These are phyloP conservation scores for Xylariomycetidae sp. DNA, from an alignment of 2,329 filamentous ascomycete genomes.

Conservation along the genomic window DNA sequence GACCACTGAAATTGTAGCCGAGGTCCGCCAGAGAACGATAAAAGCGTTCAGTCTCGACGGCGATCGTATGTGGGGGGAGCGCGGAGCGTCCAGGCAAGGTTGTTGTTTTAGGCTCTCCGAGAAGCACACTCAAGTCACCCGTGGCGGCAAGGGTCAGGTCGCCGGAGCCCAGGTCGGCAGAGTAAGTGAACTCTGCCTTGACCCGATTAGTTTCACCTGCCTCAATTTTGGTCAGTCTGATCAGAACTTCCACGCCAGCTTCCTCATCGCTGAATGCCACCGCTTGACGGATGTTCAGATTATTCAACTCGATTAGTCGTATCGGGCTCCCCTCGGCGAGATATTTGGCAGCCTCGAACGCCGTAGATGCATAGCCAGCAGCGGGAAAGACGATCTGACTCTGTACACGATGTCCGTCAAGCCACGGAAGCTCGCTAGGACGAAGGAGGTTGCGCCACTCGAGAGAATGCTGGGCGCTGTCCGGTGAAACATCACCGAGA, in stretches of 20 bases:
- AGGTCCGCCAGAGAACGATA: slow-evolving; percentile 5
- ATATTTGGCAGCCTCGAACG: slow-evolving; percentile 9
- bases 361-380: slow-evolving; percentile 11
- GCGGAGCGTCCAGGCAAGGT: neutral
- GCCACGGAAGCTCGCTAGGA: slow-evolving; percentile 9
- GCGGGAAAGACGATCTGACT: slow-evolving; percentile 13
- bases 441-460: slow-evolving; percentile 10
- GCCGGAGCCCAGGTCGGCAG: neutral
- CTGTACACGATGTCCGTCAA: slow-evolving; percentile 11
- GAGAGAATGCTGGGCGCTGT: slow-evolving; percentile 4
- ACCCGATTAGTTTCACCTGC: neutral
- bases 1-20: slow-evolving; percentile 9
- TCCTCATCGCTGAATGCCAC: slow-evolving; percentile 7
- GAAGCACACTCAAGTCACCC: neutral
- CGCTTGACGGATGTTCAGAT: slow-evolving; percentile 13
- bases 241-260: slow-evolving; percentile 8
- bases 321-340: neutral
- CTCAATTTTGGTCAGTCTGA: slow-evolving; percentile 2
- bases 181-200: neutral
- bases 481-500: slow-evolving; percentile 5
- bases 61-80: neutral
- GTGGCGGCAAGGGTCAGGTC: neutral
- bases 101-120: neutral
- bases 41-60: slow-evolving; percentile 3
- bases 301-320: slow-evolving; percentile 8